Evolutionary conservation across 139 green algal species (phyloP).

Genomic region (Desmodesmus armatus): DNA sequence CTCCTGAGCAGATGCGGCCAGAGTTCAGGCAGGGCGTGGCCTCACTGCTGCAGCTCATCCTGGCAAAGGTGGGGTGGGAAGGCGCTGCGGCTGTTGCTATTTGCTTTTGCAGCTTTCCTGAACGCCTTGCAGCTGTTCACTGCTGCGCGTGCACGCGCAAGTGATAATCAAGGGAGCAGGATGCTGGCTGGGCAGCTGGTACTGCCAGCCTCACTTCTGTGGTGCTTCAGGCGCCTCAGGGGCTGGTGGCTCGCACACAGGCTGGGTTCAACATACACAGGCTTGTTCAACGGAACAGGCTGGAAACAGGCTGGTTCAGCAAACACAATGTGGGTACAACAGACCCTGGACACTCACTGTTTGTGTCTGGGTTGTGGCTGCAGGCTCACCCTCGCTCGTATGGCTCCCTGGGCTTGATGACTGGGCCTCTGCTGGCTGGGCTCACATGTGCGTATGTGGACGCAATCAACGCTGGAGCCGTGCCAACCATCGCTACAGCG

Average conservation of each 20-base stretch:
- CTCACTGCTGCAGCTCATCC: slow-evolving; percentile 6
- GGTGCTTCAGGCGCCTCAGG: no score
- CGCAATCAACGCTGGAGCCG: slow-evolving; percentile 96
- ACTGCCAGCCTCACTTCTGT: no score
- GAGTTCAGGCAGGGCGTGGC: slow-evolving; percentile 41
- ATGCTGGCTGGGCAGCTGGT: no score
- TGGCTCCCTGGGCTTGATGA: slow-evolving; percentile 80
- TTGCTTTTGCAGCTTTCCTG: background rate
- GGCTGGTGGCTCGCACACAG: no score
- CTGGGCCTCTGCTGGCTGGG: slow-evolving; percentile 83
- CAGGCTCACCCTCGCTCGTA: slow-evolving; percentile 33
- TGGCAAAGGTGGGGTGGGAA: slow-evolving; percentile 4
- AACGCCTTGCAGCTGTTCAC: background rate
- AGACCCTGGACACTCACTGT: no score
- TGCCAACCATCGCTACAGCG: slow-evolving; percentile 95
- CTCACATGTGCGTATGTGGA: slow-evolving; percentile 88
- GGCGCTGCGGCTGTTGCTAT: background rate
- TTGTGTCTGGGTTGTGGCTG: no score
- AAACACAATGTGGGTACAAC: no score
- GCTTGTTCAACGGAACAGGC: no score
- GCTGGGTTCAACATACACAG: no score
- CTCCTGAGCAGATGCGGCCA: slow-evolving; percentile 18
- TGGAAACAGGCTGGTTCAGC: no score
- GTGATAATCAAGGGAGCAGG: no score
- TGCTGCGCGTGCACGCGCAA: background rate